Percentiles rank a stretch among this genome's conserved stretches.
These are phyloP conservation scores for Camelina sativa DNA, from an alignment of 345 rosid genomes.

Conservation along the genomic window DNA sequence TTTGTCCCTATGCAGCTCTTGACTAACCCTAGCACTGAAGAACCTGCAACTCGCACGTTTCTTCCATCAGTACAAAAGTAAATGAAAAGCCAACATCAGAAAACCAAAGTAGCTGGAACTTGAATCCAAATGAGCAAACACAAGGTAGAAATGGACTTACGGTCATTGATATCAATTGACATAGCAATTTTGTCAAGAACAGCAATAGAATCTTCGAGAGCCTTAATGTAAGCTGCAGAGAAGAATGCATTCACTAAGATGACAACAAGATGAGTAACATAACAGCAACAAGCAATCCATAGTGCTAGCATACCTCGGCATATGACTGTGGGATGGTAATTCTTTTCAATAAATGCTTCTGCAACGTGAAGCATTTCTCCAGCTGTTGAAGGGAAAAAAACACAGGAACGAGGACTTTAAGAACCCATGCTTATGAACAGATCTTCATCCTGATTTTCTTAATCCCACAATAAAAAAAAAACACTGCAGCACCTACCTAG, in stretches of 20 bases:
- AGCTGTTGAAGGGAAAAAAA: constrained; percentile 48
- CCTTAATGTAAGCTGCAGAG: constrained; percentile 78
- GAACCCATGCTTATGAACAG: neutral
- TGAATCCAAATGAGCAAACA: neutral
- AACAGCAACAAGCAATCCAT: neutral
- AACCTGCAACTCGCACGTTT: constrained; percentile 26
- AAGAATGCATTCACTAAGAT: neutral
- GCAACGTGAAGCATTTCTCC: constrained; percentile 98
- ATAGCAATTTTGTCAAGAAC: constrained; percentile 89
- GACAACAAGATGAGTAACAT: neutral
- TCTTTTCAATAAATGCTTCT: constrained; percentile 79
- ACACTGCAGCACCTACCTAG: constrained; percentile 52
- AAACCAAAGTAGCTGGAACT: neutral
- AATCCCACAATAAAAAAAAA: neutral
- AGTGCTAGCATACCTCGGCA: constrained; percentile 62
- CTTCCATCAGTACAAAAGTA: neutral
- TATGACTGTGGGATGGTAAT: constrained; percentile 83
- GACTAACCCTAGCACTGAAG: constrained; percentile 66
- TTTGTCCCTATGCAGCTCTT: constrained; percentile 92
- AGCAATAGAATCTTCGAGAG: constrained; percentile 81
- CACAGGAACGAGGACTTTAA: neutral
- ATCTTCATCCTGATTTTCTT: neutral
- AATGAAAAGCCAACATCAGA: neutral
- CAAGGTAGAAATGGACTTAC: constrained; percentile 51
- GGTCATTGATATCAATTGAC: constrained; percentile 73